These are phyloP conservation scores for Mortierella sp. DNA, from an alignment of 371 early-diverging fungal genomes.

Conservation along the genomic window DNA sequence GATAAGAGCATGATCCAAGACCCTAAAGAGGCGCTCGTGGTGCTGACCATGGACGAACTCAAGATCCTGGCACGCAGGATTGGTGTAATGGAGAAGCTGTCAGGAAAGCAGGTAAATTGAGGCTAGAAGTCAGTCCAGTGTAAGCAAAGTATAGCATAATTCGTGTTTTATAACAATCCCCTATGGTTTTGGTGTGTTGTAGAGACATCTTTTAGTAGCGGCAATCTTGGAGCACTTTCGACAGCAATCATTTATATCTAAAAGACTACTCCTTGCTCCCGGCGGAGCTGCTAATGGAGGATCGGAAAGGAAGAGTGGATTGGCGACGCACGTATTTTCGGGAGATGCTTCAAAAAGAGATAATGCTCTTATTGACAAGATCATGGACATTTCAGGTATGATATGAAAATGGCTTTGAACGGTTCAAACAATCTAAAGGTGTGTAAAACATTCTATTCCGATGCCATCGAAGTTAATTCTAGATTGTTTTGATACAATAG, in stretches of 20 bases:
- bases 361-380: constrained; percentile 47
- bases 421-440: neutral
- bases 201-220: constrained; percentile 24
- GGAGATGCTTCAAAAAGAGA: constrained; percentile 35
- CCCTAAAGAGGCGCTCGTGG: constrained; percentile 39
- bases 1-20: constrained; percentile 19
- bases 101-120: constrained; percentile 40
- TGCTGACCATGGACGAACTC: constrained; percentile 42
- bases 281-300: constrained; percentile 26
- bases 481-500: constrained; percentile 23
- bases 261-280: constrained; percentile 40
- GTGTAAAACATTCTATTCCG: neutral
- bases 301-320: constrained; percentile 24
- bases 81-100: constrained; percentile 35
- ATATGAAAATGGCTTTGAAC: neutral
- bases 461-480: neutral
- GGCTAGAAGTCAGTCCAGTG: neutral
- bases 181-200: too few species aligned
- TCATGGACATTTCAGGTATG: constrained; percentile 55
- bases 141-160: neutral
- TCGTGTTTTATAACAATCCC: neutral
- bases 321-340: constrained; percentile 40
- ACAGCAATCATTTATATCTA: constrained; percentile 46
- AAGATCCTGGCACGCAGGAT: constrained; percentile 37
- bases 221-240: constrained; percentile 49